Conservation (phyloP, 768 basidiomycete species). For the Naganishia kalamii region DNA sequence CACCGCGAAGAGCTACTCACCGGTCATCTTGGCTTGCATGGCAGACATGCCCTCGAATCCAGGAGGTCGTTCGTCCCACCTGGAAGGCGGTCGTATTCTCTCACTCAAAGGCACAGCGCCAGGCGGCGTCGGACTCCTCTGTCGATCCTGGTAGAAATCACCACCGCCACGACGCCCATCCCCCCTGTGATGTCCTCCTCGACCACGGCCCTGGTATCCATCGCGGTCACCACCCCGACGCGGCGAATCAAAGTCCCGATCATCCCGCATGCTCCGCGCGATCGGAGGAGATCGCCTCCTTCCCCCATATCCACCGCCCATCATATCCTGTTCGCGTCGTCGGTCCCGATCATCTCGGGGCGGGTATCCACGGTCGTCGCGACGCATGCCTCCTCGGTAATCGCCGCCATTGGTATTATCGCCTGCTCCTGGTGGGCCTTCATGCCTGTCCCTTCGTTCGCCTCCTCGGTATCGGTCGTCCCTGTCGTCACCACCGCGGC, state of each 20-base stretch:
- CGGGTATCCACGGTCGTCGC: slow-evolving; percentile 17
- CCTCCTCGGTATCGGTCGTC: slow-evolving; percentile 13
- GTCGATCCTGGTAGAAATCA: slow-evolving; percentile 41
- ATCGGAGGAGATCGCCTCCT: slow-evolving; percentile 20
- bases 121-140: slow-evolving; percentile 68
- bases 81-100: slow-evolving; percentile 81
- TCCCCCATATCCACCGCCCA: slow-evolving; percentile 12
- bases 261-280: slow-evolving; percentile 19
- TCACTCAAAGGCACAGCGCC: slow-evolving; percentile 65
- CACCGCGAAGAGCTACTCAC: slow-evolving; percentile 49
- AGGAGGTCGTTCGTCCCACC: slow-evolving; percentile 93
- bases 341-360: slow-evolving; percentile 17
- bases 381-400: background rate
- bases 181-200: slow-evolving; percentile 27
- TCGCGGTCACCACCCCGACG: slow-evolving; percentile 16
- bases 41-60: slow-evolving; percentile 93
- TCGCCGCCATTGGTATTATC: background rate
- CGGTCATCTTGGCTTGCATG: slow-evolving; percentile 96
- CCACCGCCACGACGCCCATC: slow-evolving; percentile 28
- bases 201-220: slow-evolving; percentile 13
- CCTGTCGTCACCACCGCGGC: background rate
- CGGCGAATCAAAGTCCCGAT: slow-evolving; percentile 13
- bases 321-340: slow-evolving; percentile 10
- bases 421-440: background rate
- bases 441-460: slow-evolving; percentile 14